These are phyloP conservation scores for Saccharomyces kudriavzevii DNA, from an alignment of 805 yeast genomes.

Conservation along the genomic window DNA sequence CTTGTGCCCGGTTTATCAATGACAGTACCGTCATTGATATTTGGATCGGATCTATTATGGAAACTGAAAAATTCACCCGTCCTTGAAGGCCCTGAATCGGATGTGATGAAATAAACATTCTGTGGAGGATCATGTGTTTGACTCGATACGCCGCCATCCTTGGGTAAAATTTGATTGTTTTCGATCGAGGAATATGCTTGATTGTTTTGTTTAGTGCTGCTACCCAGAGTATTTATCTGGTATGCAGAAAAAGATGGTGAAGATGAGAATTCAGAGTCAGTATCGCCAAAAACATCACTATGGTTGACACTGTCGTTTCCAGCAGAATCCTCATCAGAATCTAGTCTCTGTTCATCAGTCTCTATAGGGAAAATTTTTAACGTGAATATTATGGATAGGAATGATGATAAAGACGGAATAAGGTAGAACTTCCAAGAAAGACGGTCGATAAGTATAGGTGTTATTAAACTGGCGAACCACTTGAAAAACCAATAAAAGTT, in stretches of 20 bases:
- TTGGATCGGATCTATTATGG: neutral
- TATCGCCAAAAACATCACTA: neutral
- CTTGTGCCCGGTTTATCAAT: neutral
- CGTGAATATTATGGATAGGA: slow-evolving; percentile 65
- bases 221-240: neutral
- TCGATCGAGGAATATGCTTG: neutral
- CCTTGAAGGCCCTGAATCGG: neutral
- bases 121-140: neutral
- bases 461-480: slow-evolving; percentile 85
- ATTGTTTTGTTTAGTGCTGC: neutral
- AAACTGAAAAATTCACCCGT: neutral
- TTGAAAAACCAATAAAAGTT: slow-evolving; percentile 92
- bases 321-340: slow-evolving; percentile 77
- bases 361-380: slow-evolving; percentile 66
- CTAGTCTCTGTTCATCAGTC: slow-evolving; percentile 79
- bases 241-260: neutral
- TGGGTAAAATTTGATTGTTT: neutral
- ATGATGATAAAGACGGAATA: slow-evolving; percentile 73
- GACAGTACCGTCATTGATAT: neutral
- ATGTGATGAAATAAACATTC: neutral
- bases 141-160: neutral
- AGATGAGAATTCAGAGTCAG: neutral
- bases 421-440: slow-evolving; percentile 77
- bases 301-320: slow-evolving; percentile 52
- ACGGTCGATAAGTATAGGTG: slow-evolving; percentile 71